phyloP scores from a whole-genome alignment of 116 monocot genomes.

The Iris pallida region DNA sequence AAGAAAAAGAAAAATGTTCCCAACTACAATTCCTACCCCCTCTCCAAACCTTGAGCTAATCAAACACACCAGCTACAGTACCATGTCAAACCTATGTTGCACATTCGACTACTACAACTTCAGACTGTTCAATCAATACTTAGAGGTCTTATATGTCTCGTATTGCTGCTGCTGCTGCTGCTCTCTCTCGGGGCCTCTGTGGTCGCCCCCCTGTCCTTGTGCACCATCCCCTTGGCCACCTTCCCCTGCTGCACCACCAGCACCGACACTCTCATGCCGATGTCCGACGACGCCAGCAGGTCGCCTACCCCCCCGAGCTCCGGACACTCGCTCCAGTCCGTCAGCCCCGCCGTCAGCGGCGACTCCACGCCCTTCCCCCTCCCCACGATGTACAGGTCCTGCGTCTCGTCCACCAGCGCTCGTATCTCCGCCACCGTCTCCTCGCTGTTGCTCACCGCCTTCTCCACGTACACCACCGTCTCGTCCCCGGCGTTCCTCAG shows the following conservation, averaged over 20 bases:
- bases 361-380: slow-evolving; percentile 13
- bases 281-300: slow-evolving; percentile 35
- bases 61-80: too few species aligned
- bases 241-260: slow-evolving; percentile 26
- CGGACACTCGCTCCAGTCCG: slow-evolving; percentile 40
- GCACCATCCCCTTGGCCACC: not conserved
- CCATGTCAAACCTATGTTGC: too few species aligned
- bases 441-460: slow-evolving; percentile 12
- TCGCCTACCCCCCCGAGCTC: slow-evolving; percentile 40
- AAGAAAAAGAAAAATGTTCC: too few species aligned
- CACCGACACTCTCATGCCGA: slow-evolving; percentile 23
- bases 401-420: not conserved
- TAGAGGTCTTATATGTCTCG: too few species aligned
- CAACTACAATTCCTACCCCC: too few species aligned
- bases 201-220: too few species aligned
- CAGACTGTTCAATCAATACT: too few species aligned
- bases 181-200: too few species aligned
- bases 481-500: slow-evolving; percentile 10
- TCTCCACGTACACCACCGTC: slow-evolving; percentile 22
- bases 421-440: slow-evolving; percentile 28
- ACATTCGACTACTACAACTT: too few species aligned
- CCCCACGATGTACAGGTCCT: slow-evolving; percentile 33
- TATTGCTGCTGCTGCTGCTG: too few species aligned
- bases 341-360: slow-evolving; percentile 28
- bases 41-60: too few species aligned